Conservation (phyloP, 129 eudicot species). For the Lactuca saligna region DNA sequence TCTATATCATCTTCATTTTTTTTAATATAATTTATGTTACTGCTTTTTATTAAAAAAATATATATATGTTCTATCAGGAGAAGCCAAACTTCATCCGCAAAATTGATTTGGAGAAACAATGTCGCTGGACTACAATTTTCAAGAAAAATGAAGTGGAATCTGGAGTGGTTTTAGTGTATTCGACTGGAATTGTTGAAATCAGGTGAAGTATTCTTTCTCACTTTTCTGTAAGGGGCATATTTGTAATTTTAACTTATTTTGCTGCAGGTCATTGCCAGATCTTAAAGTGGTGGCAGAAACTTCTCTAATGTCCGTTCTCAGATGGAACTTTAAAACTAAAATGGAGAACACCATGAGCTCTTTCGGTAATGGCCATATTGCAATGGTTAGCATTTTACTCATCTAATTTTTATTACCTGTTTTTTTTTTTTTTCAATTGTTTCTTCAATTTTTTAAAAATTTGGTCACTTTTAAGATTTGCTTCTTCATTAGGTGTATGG, state of each 20-base stretch:
- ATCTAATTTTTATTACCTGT: constrained; percentile 2
- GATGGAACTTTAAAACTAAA: constrained; percentile 85
- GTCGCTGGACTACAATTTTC: constrained; percentile 69
- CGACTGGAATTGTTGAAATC: constrained; percentile 71
- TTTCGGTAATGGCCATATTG: constrained; percentile 60
- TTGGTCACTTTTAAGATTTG: constrained; percentile 14
- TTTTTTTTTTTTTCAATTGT: not conserved
- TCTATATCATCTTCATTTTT: constrained; percentile 16
- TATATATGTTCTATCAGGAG: constrained; percentile 44
- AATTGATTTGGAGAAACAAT: constrained; percentile 51
- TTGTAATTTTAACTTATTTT: constrained; percentile 19
- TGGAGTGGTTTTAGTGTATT: constrained; percentile 69
- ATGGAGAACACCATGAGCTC: constrained; percentile 77
- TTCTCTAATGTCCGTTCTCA: constrained; percentile 62
- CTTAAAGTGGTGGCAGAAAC: constrained; percentile 63
- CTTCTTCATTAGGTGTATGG: constrained; percentile 62
- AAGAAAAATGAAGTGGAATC: constrained; percentile 43
- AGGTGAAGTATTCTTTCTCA: constrained; percentile 45
- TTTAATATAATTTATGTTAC: not conserved
- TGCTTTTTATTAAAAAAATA: constrained; percentile 11
- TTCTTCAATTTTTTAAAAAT: constrained; percentile 4
- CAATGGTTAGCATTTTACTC: constrained; percentile 62
- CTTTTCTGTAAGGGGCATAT: constrained; percentile 3
- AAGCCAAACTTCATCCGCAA: constrained; percentile 33
- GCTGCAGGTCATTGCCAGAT: constrained; percentile 75